Evolutionary conservation across 495 filamentous ascomycete species (phyloP), one percentile per base, ranked within the genome.

Genomic region (Platismatia glauca): DNA sequence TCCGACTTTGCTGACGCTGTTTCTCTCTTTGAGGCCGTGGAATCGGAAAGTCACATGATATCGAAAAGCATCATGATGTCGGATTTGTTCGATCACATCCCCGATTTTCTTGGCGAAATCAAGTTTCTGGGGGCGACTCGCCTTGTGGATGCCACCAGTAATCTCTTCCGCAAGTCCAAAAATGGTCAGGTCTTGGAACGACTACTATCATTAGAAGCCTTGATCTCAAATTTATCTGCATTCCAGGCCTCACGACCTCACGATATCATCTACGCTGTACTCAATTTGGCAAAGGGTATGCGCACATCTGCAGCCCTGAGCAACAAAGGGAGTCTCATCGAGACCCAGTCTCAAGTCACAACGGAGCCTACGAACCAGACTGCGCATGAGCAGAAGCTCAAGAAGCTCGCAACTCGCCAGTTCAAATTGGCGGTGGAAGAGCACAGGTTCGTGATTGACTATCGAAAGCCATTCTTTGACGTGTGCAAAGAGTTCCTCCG

Each of bases 191-290:
- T 46, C 0, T n/a, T 34, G 2, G 59, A 62, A 24, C 41, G 38
- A 16, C 66, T 68, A 9, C 59, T 66, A 41, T 62, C 70, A 16
- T 56, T 73, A 15, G 71, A 73, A 29, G 57, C 66, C n/a, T 46
- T 73, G 13, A 58, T 73, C 31, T 73, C 68, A 3, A 64, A 61
- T 27, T 53, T 73, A 13, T 67, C 63, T 1, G 64, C 61, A 11
- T 73, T 73, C 53, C 46, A 73, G 43, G 64, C 66, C 27, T 65
- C 65, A 27, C 63, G 64, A 39, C 60, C 70, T 11, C 59, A 70
- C 15, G 69, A 73, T 58, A 62, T 46, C 9, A 63, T 71, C 12
- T 71, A 70, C 37, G 62, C 68, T 55, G 50, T 73, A 2, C 57
- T 73, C 27, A 66, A 61, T 12, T 61, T 71, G 22, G 68, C 68